Conservation (phyloP, 2,329 filamentous ascomycete species). For the Xylariales sp. region DNA sequence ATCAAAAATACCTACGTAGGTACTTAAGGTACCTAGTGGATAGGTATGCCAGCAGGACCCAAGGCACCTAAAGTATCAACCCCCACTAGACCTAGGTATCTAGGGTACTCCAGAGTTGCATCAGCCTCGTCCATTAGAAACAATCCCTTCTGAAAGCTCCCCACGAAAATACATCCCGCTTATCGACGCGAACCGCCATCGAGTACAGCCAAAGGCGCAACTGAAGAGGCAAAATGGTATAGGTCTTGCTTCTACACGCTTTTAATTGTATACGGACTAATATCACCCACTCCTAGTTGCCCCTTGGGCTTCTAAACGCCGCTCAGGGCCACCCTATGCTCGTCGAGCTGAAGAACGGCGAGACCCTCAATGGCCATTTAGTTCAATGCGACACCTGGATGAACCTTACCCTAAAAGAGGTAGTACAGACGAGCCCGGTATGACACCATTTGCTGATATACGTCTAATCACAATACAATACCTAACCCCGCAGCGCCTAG, state of each 20-base stretch:
- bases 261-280: conserved; percentile 35
- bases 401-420: conserved; percentile 97
- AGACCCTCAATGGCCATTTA: conserved; percentile 95
- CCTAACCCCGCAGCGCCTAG: conserved; percentile 54
- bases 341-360: conserved; percentile 67
- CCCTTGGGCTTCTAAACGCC: conserved; percentile 87
- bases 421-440: conserved; percentile 92
- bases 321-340: conserved; percentile 93
- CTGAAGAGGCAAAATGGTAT: conserved; percentile 30
- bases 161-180: neutral
- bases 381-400: conserved; percentile 99
- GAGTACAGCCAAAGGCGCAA: conserved; percentile 13
- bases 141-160: neutral
- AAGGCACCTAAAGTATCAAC: no score
- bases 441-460: conserved; percentile 39
- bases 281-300: conserved; percentile 61
- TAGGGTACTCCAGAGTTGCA: conserved; percentile 22
- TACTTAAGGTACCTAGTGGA: neutral
- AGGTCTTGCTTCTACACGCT: neutral
- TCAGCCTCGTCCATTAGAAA: conserved; percentile 30
- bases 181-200: conserved; percentile 5
- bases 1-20: no score
- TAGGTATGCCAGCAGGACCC: neutral
- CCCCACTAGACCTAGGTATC: conserved; percentile 3
- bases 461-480: conserved; percentile 19